phyloP scores from a whole-genome alignment of 2,329 filamentous ascomycete genomes.

The Monosporascus sp. region DNA sequence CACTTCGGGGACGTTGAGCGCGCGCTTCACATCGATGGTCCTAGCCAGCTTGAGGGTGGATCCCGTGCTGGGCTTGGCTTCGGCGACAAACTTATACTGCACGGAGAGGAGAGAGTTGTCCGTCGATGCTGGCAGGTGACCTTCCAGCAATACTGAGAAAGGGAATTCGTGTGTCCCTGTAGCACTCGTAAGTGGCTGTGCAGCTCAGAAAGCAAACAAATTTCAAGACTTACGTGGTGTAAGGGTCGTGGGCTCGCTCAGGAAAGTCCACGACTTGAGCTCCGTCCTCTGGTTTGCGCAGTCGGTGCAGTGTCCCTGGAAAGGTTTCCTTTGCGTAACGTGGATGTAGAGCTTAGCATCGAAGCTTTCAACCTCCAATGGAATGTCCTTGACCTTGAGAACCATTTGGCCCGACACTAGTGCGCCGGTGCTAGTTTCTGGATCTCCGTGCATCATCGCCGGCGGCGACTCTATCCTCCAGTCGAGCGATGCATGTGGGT shows the following conservation, averaged over 20 bases:
- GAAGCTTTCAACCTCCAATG: slow-evolving; percentile 66
- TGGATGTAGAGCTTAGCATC: slow-evolving; percentile 67
- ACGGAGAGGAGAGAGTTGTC: slow-evolving; percentile 69
- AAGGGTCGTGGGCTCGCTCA: slow-evolving; percentile 51
- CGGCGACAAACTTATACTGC: slow-evolving; percentile 72
- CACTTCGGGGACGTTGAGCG: slow-evolving; percentile 65
- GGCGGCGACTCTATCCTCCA: slow-evolving; percentile 80
- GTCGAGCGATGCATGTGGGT: slow-evolving; percentile 39
- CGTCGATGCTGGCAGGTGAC: slow-evolving; percentile 79
- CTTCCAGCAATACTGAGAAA: slow-evolving; percentile 81
- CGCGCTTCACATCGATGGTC: slow-evolving; percentile 70
- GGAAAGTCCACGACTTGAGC: slow-evolving; percentile 74
- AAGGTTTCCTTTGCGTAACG: slow-evolving; percentile 75
- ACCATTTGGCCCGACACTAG: slow-evolving; percentile 80
- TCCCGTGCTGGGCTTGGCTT: slow-evolving; percentile 56
- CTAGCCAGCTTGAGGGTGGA: slow-evolving; percentile 58
- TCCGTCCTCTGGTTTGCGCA: slow-evolving; percentile 70
- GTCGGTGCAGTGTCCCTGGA: slow-evolving; percentile 70
- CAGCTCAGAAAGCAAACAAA: background rate
- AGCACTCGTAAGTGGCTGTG: slow-evolving; percentile 23
- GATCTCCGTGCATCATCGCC: slow-evolving; percentile 73
- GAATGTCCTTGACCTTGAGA: slow-evolving; percentile 64
- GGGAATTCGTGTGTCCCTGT: slow-evolving; percentile 71
- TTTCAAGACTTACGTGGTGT: slow-evolving; percentile 38
- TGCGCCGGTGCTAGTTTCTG: slow-evolving; percentile 73